phyloP scores from a whole-genome alignment of 2,329 filamentous ascomycete genomes.

The Paecilomyces fulvus region DNA sequence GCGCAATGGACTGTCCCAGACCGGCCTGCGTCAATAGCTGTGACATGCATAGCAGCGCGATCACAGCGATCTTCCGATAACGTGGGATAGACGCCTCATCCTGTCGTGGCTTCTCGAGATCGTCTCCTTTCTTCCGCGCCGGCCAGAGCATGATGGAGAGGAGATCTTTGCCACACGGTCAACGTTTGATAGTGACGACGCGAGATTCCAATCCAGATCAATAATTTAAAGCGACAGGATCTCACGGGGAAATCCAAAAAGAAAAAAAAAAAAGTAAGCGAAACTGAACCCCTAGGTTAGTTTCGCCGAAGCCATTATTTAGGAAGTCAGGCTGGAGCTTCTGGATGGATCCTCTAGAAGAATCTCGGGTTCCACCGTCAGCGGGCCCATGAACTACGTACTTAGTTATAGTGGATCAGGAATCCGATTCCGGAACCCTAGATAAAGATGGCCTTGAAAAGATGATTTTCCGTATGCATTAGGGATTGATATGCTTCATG shows the following conservation, averaged over 20 bases:
- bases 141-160: neutral
- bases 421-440: neutral
- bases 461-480: neutral
- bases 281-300: neutral
- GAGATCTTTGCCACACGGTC: neutral
- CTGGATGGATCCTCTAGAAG: neutral
- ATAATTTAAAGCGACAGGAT: neutral
- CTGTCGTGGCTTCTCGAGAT: neutral
- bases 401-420: neutral
- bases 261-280: neutral
- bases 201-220: neutral
- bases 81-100: neutral
- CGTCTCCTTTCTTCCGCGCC: neutral
- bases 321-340: neutral
- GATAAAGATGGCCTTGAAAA: neutral
- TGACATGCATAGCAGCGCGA: neutral
- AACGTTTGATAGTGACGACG: neutral
- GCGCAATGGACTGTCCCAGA: conserved; percentile 1
- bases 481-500: too few species aligned
- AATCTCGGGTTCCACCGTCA: neutral
- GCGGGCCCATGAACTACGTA: neutral
- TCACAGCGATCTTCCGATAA: neutral
- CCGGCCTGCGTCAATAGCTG: conserved; percentile 3
- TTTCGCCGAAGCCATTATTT: neutral
- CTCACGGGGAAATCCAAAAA: too few species aligned